phyloP scores from a whole-genome alignment of 306 rosid genomes.

The Sicyos baderoa region DNA sequence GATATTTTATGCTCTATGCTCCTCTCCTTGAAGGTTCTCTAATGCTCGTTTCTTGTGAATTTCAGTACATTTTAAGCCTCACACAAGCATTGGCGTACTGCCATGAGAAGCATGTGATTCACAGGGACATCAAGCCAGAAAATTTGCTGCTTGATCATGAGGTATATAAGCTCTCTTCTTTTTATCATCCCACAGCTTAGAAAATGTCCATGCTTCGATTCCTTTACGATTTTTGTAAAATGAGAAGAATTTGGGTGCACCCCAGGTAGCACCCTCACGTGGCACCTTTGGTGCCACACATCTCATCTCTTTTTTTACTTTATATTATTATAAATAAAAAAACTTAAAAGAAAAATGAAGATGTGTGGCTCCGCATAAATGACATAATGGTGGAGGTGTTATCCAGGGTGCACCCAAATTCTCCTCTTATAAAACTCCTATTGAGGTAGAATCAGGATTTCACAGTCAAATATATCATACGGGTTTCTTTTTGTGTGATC shows the following conservation, averaged over 20 bases:
- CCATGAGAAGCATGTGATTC: slow-evolving; percentile 88
- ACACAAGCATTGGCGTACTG: slow-evolving; percentile 79
- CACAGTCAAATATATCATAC: not conserved
- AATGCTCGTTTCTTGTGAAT: slow-evolving; percentile 17
- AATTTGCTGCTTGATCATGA: slow-evolving; percentile 80
- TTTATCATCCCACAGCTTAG: not conserved
- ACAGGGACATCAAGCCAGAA: slow-evolving; percentile 90
- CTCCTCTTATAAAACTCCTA: no score
- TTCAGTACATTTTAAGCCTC: slow-evolving; percentile 68
- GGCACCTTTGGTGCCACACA: no score
- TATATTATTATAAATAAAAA: no score
- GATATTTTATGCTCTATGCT: no score
- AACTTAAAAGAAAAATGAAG: no score
- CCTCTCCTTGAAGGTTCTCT: not conserved
- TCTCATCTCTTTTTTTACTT: no score
- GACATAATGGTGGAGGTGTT: no score
- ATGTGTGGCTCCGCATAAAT: no score
- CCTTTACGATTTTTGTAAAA: not conserved
- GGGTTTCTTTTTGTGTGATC: not conserved
- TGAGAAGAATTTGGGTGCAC: no score
- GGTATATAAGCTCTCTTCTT: slow-evolving; percentile 28
- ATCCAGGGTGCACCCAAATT: no score
- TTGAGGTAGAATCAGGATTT: not conserved
- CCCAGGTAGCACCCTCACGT: no score
- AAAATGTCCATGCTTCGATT: not conserved